Evolutionary conservation across 208 protist species (phyloP), one percentile per base, ranked within the genome.

Genomic region (Acanthamoeba castellanii): DNA sequence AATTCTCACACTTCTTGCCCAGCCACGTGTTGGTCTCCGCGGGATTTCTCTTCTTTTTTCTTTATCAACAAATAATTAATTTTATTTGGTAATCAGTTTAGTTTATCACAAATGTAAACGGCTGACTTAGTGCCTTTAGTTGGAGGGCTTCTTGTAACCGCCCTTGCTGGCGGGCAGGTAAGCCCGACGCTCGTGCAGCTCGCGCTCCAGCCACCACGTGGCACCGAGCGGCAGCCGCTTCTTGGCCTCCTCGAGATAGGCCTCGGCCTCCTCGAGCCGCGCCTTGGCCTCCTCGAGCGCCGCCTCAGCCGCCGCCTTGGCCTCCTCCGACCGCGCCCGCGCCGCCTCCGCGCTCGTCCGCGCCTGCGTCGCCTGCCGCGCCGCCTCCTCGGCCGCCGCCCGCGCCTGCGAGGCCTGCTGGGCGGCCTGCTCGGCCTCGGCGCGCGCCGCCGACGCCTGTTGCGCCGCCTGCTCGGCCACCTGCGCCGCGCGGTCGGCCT

Each of bases 111-210:
- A n/a, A n/a, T n/a, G n/a, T n/a, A n/a, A n/a, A n/a, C n/a, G n/a
- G n/a, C n/a, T n/a, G n/a, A n/a, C n/a, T n/a, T n/a, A n/a, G n/a
- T n/a, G n/a, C n/a, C n/a, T n/a, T n/a, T n/a, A n/a, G n/a, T n/a
- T n/a, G n/a, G n/a, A n/a, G n/a, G n/a, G 59, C 72, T 81, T 81
- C 32, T 81, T 81, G 72, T 81, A 81, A 34, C 72, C 72, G 37
- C 72, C 72, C 72, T 81, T 2, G 8, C 16, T 81, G 34, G 47
- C 3, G 37, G 72, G 72, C 6, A 81, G 72, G 72, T 50, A 81
- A 34, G 72, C 72, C 7, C 34, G n/a, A 2, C 32, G 6, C 8
- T 81, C 72, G 34, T 1, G 2, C 30, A 81, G 72, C 72, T 81
- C 72, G 32, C 34, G n/a, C 34, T 81, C 72, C 32, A 81, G 2